Evolutionary conservation across 78 protist species (phyloP).

Genomic region (Speleostelium caveatum): DNA sequence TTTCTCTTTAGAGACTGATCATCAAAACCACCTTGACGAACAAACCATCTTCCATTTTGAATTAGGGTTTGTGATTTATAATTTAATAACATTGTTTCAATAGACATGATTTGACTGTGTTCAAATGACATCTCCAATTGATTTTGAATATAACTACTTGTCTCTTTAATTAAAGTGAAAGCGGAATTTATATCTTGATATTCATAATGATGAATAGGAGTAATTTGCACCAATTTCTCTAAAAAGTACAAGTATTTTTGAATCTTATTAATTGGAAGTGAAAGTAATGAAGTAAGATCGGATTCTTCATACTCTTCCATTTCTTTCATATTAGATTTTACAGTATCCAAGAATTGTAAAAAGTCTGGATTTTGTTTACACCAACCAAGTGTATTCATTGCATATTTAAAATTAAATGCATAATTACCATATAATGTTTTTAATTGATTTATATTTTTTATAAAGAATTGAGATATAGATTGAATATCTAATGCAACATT

Average conservation of each 20-base stretch:
- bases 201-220: constrained; percentile 43
- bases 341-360: neutral
- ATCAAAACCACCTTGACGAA: constrained; percentile 44
- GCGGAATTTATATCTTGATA: constrained; percentile 17
- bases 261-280: constrained; percentile 60
- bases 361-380: constrained; percentile 66
- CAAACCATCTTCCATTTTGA: constrained; percentile 50
- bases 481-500: neutral
- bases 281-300: constrained; percentile 30
- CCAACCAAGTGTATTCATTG: constrained; percentile 46
- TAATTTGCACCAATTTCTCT: constrained; percentile 38
- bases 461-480: constrained; percentile 54
- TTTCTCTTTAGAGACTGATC: neutral
- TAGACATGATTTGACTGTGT: constrained; percentile 36
- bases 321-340: neutral
- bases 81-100: constrained; percentile 48
- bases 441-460: constrained; percentile 26
- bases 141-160: constrained; percentile 36
- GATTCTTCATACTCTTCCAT: constrained; percentile 46
- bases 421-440: constrained; percentile 55
- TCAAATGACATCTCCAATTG: constrained; percentile 73
- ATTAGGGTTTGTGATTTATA: constrained; percentile 11
- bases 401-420: constrained; percentile 61
- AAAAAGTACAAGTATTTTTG: constrained; percentile 34
- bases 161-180: constrained; percentile 23